A percentile compares a stretch with the other conserved stretches of the same genome.
phyloP scores from a whole-genome alignment of 78 protist genomes.

The Chrysochromulina parva region DNA sequence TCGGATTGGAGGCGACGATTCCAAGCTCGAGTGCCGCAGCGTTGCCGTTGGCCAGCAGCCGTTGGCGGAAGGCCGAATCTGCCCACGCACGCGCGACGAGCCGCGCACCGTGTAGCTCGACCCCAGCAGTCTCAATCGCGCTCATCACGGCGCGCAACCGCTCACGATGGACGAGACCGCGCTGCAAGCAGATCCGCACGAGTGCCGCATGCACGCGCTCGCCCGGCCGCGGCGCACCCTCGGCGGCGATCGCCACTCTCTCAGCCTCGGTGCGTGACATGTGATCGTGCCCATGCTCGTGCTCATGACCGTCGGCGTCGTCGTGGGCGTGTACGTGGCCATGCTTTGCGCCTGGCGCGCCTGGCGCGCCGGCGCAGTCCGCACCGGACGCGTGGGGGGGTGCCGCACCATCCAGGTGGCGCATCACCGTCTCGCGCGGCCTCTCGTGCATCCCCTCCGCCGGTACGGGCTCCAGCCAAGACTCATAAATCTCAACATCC shows the following conservation, averaged over 20 bases:
- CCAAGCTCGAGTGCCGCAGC: slow-evolving; percentile 37
- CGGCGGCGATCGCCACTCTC: slow-evolving; percentile 22
- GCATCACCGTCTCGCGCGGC: not conserved
- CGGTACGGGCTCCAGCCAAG: slow-evolving; percentile 12
- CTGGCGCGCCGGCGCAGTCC: not conserved
- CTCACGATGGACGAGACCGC: not conserved
- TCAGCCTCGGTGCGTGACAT: not conserved
- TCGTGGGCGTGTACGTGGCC: no score
- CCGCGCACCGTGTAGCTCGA: slow-evolving; percentile 2
- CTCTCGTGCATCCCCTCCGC: no score
- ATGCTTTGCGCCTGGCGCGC: no score
- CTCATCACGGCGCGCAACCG: not conserved
- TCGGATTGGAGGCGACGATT: not conserved
- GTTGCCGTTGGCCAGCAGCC: slow-evolving; percentile 12
- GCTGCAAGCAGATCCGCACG: no score
- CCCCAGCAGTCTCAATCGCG: not conserved
- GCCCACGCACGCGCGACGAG: slow-evolving; percentile 54
- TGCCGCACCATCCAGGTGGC: not conserved
- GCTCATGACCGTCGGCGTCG: not conserved
- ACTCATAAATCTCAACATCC: not conserved
- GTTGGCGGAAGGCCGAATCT: slow-evolving; percentile 16
- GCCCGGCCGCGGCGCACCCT: not conserved
- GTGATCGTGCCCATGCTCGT: slow-evolving; percentile 3
- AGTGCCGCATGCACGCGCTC: not conserved
- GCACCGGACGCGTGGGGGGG: not conserved